Conservation (phyloP, 2,329 filamentous ascomycete genomes). For the Cercospora sp. region DNA sequence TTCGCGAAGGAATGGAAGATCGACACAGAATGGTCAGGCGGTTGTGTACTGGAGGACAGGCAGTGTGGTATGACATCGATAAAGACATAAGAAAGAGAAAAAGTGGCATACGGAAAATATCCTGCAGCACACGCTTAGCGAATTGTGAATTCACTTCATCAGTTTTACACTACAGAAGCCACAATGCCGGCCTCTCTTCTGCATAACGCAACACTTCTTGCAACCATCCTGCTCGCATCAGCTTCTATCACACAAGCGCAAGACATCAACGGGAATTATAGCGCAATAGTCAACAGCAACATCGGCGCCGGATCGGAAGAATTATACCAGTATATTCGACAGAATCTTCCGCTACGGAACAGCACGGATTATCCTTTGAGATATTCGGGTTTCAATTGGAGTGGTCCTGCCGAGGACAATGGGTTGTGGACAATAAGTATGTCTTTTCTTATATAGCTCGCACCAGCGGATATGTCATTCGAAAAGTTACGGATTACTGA, state of each 20-base stretch:
- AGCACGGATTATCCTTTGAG: not conserved
- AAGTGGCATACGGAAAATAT: too few species aligned
- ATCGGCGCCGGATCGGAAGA: not conserved
- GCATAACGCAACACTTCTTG: not conserved
- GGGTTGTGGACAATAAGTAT: slow-evolving; percentile 3
- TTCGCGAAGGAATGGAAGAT: not conserved
- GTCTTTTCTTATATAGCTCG: not conserved
- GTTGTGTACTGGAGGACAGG: too few species aligned
- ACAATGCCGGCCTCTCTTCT: not conserved
- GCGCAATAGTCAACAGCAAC: not conserved
- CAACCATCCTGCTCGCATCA: too few species aligned
- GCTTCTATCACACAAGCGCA: not conserved
- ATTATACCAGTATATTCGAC: not conserved
- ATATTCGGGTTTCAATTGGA: slow-evolving; percentile 7
- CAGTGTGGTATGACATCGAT: too few species aligned
- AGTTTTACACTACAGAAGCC: too few species aligned
- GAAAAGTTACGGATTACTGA: too few species aligned
- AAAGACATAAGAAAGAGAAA: too few species aligned
- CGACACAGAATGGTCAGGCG: not conserved
- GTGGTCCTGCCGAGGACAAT: not conserved
- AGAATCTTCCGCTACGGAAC: slow-evolving; percentile 2
- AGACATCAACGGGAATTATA: not conserved
- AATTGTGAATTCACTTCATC: too few species aligned
- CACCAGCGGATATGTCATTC: too few species aligned
- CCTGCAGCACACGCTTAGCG: too few species aligned